Conservation (phyloP, 345 rosid genomes). For the Microthlaspi erraticum region DNA sequence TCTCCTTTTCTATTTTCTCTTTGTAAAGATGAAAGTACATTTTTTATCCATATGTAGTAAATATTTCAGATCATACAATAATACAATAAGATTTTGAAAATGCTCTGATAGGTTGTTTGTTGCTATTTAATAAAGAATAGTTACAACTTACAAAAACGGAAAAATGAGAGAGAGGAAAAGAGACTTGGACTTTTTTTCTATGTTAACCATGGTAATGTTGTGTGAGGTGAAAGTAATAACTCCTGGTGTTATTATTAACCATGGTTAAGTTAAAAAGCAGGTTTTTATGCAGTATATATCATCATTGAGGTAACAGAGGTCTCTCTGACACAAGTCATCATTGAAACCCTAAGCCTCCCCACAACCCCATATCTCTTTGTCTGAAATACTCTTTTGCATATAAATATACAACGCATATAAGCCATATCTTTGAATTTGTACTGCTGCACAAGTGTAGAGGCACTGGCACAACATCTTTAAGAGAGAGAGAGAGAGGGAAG, state of each 20-base stretch:
- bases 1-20: neutral
- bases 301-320: conserved; percentile 59
- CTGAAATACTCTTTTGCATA: conserved; percentile 45
- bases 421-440: conserved; percentile 58
- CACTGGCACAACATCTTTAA: conserved; percentile 38
- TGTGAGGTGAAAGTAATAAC: conserved; percentile 33
- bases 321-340: conserved; percentile 69
- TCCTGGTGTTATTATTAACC: conserved; percentile 33
- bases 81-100: conserved; percentile 1
- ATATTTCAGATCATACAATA: neutral
- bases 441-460: conserved; percentile 48
- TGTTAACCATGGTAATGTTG: conserved; percentile 22
- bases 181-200: conserved; percentile 11
- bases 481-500: conserved; percentile 44
- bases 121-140: conserved; percentile 15
- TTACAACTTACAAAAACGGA: conserved; percentile 34
- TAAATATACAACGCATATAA: conserved; percentile 31
- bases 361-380: conserved; percentile 59
- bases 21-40: neutral
- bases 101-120: conserved; percentile 19
- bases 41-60: conserved; percentile 17
- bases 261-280: conserved; percentile 44
- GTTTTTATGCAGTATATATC: conserved; percentile 46
- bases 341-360: conserved; percentile 55
- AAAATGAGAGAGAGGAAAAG: conserved; percentile 24